phyloP scores from a whole-genome alignment of 192 early-diverging fungal species.

The Nowakowskiella sp. region DNA sequence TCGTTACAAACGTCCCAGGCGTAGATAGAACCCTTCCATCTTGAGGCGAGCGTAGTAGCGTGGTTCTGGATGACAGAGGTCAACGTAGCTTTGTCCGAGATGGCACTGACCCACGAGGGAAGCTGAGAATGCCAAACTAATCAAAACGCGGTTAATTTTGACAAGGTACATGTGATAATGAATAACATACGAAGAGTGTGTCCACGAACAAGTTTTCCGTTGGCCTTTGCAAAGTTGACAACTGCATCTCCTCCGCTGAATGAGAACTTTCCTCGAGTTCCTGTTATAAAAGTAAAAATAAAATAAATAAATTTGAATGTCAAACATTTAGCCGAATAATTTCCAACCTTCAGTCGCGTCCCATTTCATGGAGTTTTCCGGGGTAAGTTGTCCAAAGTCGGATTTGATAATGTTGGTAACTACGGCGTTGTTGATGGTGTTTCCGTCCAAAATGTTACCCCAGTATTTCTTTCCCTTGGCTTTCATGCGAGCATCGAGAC shows the following conservation, averaged over 20 bases:
- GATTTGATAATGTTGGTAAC: too few species aligned
- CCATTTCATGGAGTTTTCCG: too few species aligned
- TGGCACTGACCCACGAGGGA: neutral
- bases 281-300: too few species aligned
- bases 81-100: conserved; percentile 9
- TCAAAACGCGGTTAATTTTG: too few species aligned
- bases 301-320: too few species aligned
- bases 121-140: neutral
- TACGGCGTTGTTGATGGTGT: too few species aligned
- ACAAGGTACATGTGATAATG: neutral
- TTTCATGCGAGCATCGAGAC: too few species aligned
- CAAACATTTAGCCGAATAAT: too few species aligned
- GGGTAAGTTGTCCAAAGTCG: too few species aligned
- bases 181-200: conserved; percentile 7
- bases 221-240: conserved; percentile 6
- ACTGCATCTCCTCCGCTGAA: conserved; percentile 4
- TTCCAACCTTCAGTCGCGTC: too few species aligned
- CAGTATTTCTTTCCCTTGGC: too few species aligned
- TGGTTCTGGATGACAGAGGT: conserved; percentile 12
- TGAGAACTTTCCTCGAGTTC: conserved; percentile 7
- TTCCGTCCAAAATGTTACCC: too few species aligned
- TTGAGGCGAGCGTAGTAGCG: neutral
- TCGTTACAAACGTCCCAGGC: conserved; percentile 1
- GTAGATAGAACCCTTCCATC: conserved; percentile 2
- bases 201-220: conserved; percentile 9